Evolutionary conservation across 257 asterid genomes (phyloP).

Genomic region (Vinca minor): DNA sequence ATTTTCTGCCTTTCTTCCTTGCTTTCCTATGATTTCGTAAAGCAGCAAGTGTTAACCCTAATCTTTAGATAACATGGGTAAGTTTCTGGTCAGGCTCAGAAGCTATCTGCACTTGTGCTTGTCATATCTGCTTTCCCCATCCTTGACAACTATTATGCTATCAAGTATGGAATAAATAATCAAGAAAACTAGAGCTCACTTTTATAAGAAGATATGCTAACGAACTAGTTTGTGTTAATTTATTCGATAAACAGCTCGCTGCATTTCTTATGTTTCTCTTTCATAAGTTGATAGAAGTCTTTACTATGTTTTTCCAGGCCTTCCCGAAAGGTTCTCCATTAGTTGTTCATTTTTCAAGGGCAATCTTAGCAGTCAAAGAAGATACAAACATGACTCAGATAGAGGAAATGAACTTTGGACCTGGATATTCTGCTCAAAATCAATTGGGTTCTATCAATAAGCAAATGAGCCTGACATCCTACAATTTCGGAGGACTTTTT

Average conservation of each 20-base stretch:
- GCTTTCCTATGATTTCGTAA: no score
- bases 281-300: neutral
- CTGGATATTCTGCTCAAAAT: constrained; percentile 28
- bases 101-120: neutral
- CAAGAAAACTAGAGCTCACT: no score
- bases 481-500: constrained; percentile 48
- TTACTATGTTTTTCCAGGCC: constrained; percentile 30
- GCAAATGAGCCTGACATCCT: constrained; percentile 27
- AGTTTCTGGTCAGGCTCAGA: neutral
- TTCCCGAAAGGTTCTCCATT: constrained; percentile 34
- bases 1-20: neutral
- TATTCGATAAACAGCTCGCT: no score
- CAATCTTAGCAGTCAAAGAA: constrained; percentile 39
- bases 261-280: neutral
- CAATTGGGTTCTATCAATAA: constrained; percentile 36
- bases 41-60: no score
- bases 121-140: neutral
- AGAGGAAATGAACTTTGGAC: constrained; percentile 35
- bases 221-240: no score
- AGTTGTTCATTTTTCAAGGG: constrained; percentile 31
- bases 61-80: no score
- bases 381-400: constrained; percentile 22
- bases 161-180: neutral
- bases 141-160: neutral
- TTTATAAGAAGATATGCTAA: neutral